Percentiles rank a stretch among this genome's conserved stretches.
Evolutionary conservation across 2,329 filamentous ascomycete species (phyloP).

Genomic region (Fusarium sp.): DNA sequence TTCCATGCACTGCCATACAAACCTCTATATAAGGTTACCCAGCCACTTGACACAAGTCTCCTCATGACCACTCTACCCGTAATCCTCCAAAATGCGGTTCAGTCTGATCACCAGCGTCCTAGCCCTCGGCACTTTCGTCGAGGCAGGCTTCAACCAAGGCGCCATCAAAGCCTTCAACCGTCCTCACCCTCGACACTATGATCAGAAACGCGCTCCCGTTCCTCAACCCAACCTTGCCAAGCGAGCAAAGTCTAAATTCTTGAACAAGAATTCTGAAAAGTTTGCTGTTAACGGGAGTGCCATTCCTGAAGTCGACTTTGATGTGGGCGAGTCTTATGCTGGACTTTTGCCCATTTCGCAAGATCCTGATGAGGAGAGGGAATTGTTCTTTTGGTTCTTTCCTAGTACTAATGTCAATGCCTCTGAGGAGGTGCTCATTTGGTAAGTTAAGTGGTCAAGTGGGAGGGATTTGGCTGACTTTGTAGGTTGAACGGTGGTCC

Average conservation of each 20-base stretch:
- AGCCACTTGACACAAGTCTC: background rate
- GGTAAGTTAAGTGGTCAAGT: conserved; percentile 52
- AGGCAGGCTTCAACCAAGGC: conserved; percentile 41
- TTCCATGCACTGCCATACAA: background rate
- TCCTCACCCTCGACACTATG: conserved; percentile 10
- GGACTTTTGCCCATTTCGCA: conserved; percentile 68
- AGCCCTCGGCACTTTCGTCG: conserved; percentile 39
- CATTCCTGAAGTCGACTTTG: conserved; percentile 76
- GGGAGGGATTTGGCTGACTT: conserved; percentile 43
- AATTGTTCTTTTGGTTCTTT: conserved; percentile 76
- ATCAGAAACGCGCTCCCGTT: conserved; percentile 22
- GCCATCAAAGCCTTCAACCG: conserved; percentile 38
- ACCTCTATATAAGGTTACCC: background rate
- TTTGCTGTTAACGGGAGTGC: conserved; percentile 72
- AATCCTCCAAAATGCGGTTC: conserved; percentile 32
- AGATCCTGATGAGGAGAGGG: conserved; percentile 58
- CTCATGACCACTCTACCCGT: background rate
- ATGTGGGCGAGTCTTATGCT: conserved; percentile 74
- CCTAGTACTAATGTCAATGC: conserved; percentile 63
- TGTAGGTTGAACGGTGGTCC: conserved; percentile 58
- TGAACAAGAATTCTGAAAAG: conserved; percentile 45
- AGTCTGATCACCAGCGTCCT: conserved; percentile 35
- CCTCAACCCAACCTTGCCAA: conserved; percentile 11
- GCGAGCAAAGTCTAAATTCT: conserved; percentile 33
- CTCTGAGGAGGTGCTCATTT: conserved; percentile 70